These are phyloP conservation scores for Ephemerocybe angulata DNA, from an alignment of 768 basidiomycete genomes.

Conservation along the genomic window DNA sequence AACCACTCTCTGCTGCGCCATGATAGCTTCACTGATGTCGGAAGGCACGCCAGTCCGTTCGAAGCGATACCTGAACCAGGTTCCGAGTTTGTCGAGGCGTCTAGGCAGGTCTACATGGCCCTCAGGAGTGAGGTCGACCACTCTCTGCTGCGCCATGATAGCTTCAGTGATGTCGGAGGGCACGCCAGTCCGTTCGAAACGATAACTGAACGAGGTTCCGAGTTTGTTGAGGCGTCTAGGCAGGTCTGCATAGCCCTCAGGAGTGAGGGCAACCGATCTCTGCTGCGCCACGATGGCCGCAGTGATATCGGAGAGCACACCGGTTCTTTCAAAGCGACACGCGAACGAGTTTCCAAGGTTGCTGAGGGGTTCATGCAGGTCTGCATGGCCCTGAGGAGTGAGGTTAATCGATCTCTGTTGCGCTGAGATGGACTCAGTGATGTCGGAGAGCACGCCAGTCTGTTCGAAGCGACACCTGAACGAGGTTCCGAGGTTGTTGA, in stretches of 20 bases:
- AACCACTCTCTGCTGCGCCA: neutral
- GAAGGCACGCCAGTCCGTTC: neutral
- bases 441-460: neutral
- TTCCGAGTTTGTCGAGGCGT: neutral
- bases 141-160: neutral
- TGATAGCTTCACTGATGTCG: neutral
- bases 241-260: neutral
- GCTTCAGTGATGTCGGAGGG: neutral
- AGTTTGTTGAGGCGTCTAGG: neutral
- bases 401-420: neutral
- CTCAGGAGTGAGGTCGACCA: neutral
- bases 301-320: neutral
- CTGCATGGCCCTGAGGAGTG: neutral
- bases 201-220: neutral
- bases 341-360: neutral
- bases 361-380: neutral
- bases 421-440: neutral
- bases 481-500: constrained; percentile 16
- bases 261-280: neutral
- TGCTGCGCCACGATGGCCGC: neutral
- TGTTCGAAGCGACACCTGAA: constrained; percentile 6
- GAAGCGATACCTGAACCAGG: neutral
- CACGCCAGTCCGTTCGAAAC: neutral
- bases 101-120: neutral
- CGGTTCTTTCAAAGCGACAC: neutral